Conservation (phyloP, 768 basidiomycete genomes). For the Pulveroboletus sp. region DNA sequence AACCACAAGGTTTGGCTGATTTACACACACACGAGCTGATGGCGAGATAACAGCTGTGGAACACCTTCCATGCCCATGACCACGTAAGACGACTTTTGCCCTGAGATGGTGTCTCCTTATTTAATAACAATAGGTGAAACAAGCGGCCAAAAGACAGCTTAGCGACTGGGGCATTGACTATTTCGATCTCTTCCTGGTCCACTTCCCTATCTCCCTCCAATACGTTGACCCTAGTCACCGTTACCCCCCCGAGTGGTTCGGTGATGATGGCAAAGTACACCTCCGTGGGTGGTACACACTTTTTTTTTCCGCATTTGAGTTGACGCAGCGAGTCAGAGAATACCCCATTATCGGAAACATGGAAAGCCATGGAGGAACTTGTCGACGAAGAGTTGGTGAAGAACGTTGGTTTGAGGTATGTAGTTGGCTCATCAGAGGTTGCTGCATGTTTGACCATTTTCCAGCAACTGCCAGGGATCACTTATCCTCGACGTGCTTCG, state of each 20-base stretch:
- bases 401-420: conserved; percentile 75
- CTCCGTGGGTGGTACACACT: conserved; percentile 42
- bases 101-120: neutral
- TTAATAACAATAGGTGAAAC: conserved; percentile 43
- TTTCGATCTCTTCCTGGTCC: conserved; percentile 76
- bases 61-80: conserved; percentile 79
- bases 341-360: conserved; percentile 76
- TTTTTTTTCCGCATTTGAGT: neutral
- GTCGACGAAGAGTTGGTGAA: conserved; percentile 64
- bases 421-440: neutral
- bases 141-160: conserved; percentile 58
- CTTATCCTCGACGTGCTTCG: conserved; percentile 72
- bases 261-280: conserved; percentile 64
- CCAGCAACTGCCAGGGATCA: conserved; percentile 69
- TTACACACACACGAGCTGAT: conserved; percentile 5
- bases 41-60: conserved; percentile 61
- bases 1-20: neutral
- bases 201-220: conserved; percentile 79
- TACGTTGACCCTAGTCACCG: conserved; percentile 73
- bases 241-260: conserved; percentile 83
- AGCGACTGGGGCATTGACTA: conserved; percentile 80
- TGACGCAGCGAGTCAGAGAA: conserved; percentile 39
- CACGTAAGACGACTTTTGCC: conserved; percentile 42
- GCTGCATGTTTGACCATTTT: neutral
- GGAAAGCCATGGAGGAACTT: conserved; percentile 76